Evolutionary conservation across 164 flowering plant species (phyloP), one percentile per base, ranked within the genome.

Genomic region (Warburgia ugandensis): DNA sequence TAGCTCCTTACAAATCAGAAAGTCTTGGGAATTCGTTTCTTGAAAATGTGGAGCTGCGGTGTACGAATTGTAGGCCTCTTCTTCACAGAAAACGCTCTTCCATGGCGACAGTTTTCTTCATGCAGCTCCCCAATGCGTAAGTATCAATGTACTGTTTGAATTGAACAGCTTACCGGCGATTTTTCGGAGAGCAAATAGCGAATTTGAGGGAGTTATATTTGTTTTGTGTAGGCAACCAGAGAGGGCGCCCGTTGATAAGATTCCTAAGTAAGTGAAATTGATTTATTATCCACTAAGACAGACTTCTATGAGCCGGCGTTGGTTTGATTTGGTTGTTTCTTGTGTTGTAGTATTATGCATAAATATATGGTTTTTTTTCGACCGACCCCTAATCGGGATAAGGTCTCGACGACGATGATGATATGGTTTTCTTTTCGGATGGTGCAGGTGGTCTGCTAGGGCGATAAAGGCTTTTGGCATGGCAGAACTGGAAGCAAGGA

Each of bases 401-500:
- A n/a, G n/a, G n/a, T n/a, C n/a, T n/a, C n/a, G n/a, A n/a, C n/a
- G n/a, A n/a, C n/a, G n/a, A n/a, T n/a, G n/a, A n/a, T n/a, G n/a
- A n/a, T n/a, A n/a, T n/a, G n/a, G n/a, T n/a, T 41, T 16, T 9
- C 8, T 23, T 13, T 36, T n/a, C 17, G 41, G 14, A 50, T 50
- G 54, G 43, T 35, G 47, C 37, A 69, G 69, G 59, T 64, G 73
- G 77, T 73, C 77, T 29, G 56, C 59, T 19, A 65, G 68, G 63
- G 68, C 75, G n/a, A 61, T 72, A 37, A 75, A 69, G 60, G 54
- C 75, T 13, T 78, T 77, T 58, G 72, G 72, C 4, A 60, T 75
- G 76, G 70, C 49, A 12, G 76, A 67, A 53, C 54, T 70, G 71
- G 86, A 84, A 67, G 82, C 87, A 4, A 73, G 81, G 72, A 80